Evolutionary conservation across 352 stramenopile genomes (phyloP).

Genomic region (Elongisporangium anandrum): DNA sequence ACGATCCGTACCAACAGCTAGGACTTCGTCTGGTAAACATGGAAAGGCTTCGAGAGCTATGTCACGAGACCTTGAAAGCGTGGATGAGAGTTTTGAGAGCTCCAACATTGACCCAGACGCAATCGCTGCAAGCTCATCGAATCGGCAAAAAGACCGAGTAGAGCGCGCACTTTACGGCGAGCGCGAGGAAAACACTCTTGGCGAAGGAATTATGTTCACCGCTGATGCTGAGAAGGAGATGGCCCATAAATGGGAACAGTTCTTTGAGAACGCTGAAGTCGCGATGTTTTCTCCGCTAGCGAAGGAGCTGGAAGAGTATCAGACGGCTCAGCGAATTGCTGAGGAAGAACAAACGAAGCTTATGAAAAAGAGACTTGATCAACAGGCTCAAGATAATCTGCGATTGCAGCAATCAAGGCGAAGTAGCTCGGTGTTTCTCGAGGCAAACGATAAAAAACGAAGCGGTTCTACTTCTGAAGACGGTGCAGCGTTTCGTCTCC

Average conservation of each 20-base stretch:
- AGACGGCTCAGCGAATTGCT: constrained; percentile 31
- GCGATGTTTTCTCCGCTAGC: constrained; percentile 55
- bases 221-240: constrained; percentile 39
- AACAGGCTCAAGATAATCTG: constrained; percentile 41
- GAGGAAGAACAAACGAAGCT: constrained; percentile 50
- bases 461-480: background rate
- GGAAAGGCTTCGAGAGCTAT: background rate
- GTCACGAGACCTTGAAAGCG: background rate
- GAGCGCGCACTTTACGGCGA: constrained; percentile 40
- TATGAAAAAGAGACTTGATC: constrained; percentile 59
- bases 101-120: background rate
- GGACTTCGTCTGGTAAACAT: background rate
- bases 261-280: constrained; percentile 48
- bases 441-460: background rate
- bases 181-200: constrained; percentile 19
- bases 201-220: constrained; percentile 47
- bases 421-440: constrained; percentile 7
- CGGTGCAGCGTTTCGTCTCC: constrained; percentile 35
- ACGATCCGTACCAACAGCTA: background rate
- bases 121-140: background rate
- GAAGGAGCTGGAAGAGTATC: constrained; percentile 32
- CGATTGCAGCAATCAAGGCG: constrained; percentile 28
- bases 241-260: constrained; percentile 53
- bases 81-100: background rate
- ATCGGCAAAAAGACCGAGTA: background rate